Base-by-base conservation (phyloP, 1,139 yeast genomes). In the Saccharomycopsis hybrid region DNA sequence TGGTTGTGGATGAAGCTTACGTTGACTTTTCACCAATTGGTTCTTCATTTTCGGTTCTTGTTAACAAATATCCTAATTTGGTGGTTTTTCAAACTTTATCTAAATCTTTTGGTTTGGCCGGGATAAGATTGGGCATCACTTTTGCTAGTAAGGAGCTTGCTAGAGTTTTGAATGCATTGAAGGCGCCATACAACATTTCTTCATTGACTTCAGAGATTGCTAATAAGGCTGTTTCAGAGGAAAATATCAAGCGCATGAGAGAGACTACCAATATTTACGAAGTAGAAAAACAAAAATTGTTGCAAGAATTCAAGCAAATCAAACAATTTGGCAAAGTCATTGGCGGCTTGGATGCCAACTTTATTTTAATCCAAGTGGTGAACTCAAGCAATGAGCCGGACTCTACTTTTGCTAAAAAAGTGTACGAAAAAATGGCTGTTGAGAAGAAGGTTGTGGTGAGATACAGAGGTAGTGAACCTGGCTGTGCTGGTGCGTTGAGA, bases 81-180 rank as follows among this genome's bases (percentile, higher is more conserved):
- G 89, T 87, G 35, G 96, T 88, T 7, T 70, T 90, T 65, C 98
- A 92, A 67, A 92, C 98, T 0, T 69, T 92, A 42, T 89, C 97
- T 28, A 92, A 92, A 63, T 83, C 97, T 0, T 94, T 92, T 69
- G 98, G 98, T 3, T 76, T 92, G 53, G 98, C 98, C 2, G 97
- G 97, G 44, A 85, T 89, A 48, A 76, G 98, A 59, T 65, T 90
- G 47, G 98, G 98, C 27, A 72, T 88, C 54, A 82, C 96, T 1
- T 90, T 66, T 62, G 74, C 90, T 8, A 71, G 76, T 13, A 68
- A 71, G 11, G 77, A 76, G 51, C 71, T 92, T 49, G 76, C 96
- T 0, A 62, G 66, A 18, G 76, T 85, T 49, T 70, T 92, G 59
- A 92, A 94, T 64, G 79, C 95, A 31, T 82, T 92, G 84, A 92